phyloP scores from a whole-genome alignment of 805 yeast species.

The Pichia phayaonensis region DNA sequence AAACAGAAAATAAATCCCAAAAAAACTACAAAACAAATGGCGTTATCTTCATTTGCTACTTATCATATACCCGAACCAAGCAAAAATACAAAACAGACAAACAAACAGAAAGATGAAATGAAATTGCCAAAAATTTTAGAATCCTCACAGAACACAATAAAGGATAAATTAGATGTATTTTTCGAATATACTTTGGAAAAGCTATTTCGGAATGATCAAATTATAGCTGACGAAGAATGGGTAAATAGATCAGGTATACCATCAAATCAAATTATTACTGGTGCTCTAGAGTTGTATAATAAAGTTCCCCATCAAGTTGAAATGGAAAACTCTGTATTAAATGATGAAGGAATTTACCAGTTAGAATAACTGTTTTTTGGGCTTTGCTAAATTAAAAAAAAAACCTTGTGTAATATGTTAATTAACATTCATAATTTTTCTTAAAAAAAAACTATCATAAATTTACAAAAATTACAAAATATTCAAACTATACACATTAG shows the following conservation, averaged over 20 bases:
- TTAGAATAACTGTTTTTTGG: background rate
- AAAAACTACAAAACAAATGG: background rate
- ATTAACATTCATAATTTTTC: background rate
- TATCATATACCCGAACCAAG: background rate
- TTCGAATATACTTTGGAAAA: background rate
- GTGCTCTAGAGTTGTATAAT: background rate
- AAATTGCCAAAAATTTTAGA: background rate
- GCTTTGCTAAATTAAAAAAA: background rate
- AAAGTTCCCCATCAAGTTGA: background rate
- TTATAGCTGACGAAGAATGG: constrained; percentile 10
- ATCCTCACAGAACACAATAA: constrained; percentile 6
- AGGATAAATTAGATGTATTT: background rate
- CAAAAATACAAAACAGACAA: background rate
- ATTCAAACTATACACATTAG: background rate
- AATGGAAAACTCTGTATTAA: background rate
- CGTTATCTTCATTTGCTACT: constrained; percentile 1
- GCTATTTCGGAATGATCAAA: background rate
- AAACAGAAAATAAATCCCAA: background rate
- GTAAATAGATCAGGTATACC: constrained; percentile 9
- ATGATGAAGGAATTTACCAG: constrained; percentile 1
- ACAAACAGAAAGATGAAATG: background rate
- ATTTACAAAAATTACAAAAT: background rate
- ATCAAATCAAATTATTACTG: background rate
- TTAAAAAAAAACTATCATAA: background rate
- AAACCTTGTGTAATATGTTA: background rate